Base-by-base conservation (phyloP, 176 grass and related monocot species). In the Cenchrus americanus region DNA sequence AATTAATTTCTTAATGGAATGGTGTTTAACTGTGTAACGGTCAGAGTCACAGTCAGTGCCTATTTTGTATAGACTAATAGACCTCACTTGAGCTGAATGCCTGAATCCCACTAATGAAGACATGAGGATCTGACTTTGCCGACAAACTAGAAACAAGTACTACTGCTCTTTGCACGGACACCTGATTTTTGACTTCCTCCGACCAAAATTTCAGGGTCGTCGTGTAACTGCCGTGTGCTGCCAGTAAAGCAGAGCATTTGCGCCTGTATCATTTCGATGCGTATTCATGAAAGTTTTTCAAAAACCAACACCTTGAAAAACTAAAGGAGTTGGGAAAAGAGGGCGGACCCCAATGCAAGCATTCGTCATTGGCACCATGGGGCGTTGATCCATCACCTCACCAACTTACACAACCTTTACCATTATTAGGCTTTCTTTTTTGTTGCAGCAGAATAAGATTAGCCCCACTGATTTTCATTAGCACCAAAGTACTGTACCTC, bases 351-450 rank as follows among this genome's bases (percentile, higher is more conserved):
- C 19, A 14, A 5, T 7, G 12, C 17, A 80, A 48, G 66, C 9
- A 21, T 63, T 73, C 55, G 40, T 73, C 66, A 49, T 73, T 73
- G 42, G 41, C 66, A 72, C 62, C 59, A 54, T 57, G 14, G 47
- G 71, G 4, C 8, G 83, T 81, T 82, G 83, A 89, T 77, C 23
- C 77, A 46, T 85, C 88, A 89, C 62, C 64, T 81, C 83, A 61
- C 68, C 61, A 40, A 79, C 23, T 78, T 42, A n/a, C n/a, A 44
- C 34, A 23, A 23, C 3, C 54, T 65, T 62, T 70, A 43, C 62
- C 76, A 76, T 70, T 42, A 69, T 62, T 50, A 69, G 62, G 41
- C 14, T 8, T 6, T 69, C 70, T 10, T 14, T 81, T 76, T 80
- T 70, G 37, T 13, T 67, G 2, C 7, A 61, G 8, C n/a, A 49